Conservation (phyloP, 2,329 filamentous ascomycete species). For the Pyricularia sp. region DNA sequence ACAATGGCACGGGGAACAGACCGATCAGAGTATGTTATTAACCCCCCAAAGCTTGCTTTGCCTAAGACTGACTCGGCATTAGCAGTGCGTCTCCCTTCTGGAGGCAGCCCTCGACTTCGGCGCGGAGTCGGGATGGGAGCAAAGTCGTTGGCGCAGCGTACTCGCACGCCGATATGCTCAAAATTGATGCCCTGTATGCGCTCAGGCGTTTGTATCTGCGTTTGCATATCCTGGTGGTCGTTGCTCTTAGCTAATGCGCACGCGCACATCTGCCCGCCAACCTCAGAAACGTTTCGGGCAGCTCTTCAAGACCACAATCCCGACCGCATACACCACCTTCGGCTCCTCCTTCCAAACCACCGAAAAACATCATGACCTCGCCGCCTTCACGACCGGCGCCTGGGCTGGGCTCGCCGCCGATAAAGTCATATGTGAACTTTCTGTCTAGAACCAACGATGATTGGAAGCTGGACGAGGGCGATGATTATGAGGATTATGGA, state of each 20-base stretch:
- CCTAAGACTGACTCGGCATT: conserved; percentile 24
- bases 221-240: conserved; percentile 7
- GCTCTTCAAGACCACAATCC: conserved; percentile 57
- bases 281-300: conserved; percentile 39
- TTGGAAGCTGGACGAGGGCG: conserved; percentile 65
- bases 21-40: conserved; percentile 49
- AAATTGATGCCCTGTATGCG: conserved; percentile 69
- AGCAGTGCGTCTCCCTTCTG: conserved; percentile 89
- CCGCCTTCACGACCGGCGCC: conserved; percentile 41
- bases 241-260: conserved; percentile 12
- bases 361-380: conserved; percentile 46
- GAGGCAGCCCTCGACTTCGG: conserved; percentile 44
- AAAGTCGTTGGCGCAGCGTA: conserved; percentile 84
- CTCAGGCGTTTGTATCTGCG: neutral
- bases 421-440: conserved; percentile 71
- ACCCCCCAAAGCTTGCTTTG: neutral
- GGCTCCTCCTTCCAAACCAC: conserved; percentile 41
- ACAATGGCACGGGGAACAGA: conserved; percentile 32
- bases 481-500: conserved; percentile 68
- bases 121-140: conserved; percentile 45
- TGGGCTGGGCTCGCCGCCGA: conserved; percentile 51
- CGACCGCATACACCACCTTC: conserved; percentile 70
- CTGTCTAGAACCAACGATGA: conserved; percentile 74
- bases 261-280: neutral
- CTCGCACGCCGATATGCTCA: conserved; percentile 90